Conservation (phyloP, 768 basidiomycete genomes). For the Boletus pseudo-olivaceus region DNA sequence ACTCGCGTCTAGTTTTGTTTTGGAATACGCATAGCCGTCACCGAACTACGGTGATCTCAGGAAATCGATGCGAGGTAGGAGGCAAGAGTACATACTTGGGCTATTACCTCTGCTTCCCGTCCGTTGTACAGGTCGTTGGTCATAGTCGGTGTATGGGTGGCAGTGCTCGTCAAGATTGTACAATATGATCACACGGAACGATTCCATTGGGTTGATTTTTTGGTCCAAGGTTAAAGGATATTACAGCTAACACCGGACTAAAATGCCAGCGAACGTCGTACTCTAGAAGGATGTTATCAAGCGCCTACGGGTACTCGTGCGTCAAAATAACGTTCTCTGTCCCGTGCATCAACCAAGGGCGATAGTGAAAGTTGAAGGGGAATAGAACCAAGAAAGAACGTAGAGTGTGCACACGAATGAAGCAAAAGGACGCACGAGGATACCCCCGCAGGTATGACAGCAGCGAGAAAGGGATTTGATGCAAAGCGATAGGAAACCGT, state of each 20-base stretch:
- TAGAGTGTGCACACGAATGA: constrained; percentile 14
- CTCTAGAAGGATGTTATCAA: constrained; percentile 24
- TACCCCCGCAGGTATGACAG: constrained; percentile 12
- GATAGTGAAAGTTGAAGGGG: constrained; percentile 6
- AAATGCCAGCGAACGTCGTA: constrained; percentile 26
- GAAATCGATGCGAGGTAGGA: background rate
- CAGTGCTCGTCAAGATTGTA: constrained; percentile 15
- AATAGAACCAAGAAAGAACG: constrained; percentile 25
- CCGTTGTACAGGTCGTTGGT: constrained; percentile 26
- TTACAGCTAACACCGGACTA: constrained; percentile 31
- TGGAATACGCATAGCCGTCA: constrained; percentile 46
- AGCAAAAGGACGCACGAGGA: constrained; percentile 19
- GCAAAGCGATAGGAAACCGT: constrained; percentile 28
- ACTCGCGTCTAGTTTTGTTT: constrained; percentile 32
- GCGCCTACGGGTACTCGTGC: constrained; percentile 16
- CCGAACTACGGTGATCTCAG: constrained; percentile 49
- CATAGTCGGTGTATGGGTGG: constrained; percentile 17
- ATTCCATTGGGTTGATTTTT: constrained; percentile 9
- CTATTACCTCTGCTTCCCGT: constrained; percentile 30
- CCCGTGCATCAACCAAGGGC: constrained; percentile 13
- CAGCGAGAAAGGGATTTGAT: constrained; percentile 15
- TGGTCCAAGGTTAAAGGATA: constrained; percentile 17
- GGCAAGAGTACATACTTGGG: constrained; percentile 15
- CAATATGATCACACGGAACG: background rate
- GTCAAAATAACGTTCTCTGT: constrained; percentile 16